phyloP scores from a whole-genome alignment of 1,284 basidiomycete species.

The Fomitopsis schrenkii region DNA sequence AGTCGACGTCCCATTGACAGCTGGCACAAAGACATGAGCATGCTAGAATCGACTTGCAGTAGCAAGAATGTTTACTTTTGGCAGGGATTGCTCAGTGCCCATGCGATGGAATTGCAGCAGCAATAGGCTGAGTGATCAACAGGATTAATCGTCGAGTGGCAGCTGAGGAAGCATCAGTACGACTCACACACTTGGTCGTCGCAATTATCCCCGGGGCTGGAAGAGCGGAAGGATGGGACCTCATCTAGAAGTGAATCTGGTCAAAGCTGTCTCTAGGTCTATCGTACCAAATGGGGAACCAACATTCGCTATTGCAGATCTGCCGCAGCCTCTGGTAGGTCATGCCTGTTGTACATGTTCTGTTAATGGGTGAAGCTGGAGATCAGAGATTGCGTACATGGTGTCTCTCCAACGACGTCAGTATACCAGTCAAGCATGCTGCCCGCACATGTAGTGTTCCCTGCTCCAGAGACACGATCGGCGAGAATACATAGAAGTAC shows the following conservation, averaged over 20 bases:
- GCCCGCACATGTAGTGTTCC: not conserved
- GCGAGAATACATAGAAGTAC: not conserved
- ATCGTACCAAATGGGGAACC: not conserved
- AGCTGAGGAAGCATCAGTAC: too few species aligned
- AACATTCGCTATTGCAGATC: constrained; percentile 4
- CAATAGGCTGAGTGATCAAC: constrained; percentile 7
- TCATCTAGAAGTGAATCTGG: constrained; percentile 5
- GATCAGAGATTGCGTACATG: not conserved
- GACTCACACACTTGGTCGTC: constrained; percentile 15
- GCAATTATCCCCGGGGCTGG: constrained; percentile 14
- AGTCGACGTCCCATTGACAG: constrained; percentile 10
- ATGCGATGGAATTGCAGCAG: constrained; percentile 17
- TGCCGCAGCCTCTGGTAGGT: constrained; percentile 7
- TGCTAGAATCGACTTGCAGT: not conserved
- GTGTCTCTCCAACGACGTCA: constrained; percentile 1
- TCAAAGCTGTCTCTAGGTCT: not conserved
- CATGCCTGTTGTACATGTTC: not conserved
- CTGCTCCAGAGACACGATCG: not conserved
- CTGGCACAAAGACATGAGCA: not conserved
- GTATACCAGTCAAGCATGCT: not conserved
- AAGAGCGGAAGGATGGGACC: constrained; percentile 7
- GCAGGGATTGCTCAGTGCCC: constrained; percentile 18
- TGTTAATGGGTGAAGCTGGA: not conserved
- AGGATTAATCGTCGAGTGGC: not conserved
- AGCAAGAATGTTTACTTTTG: constrained; percentile 7